Evolutionary conservation across 495 filamentous ascomycete species (phyloP), one percentile per base, ranked within the genome.

Genomic region (Diplogelasinospora grovesii): DNA sequence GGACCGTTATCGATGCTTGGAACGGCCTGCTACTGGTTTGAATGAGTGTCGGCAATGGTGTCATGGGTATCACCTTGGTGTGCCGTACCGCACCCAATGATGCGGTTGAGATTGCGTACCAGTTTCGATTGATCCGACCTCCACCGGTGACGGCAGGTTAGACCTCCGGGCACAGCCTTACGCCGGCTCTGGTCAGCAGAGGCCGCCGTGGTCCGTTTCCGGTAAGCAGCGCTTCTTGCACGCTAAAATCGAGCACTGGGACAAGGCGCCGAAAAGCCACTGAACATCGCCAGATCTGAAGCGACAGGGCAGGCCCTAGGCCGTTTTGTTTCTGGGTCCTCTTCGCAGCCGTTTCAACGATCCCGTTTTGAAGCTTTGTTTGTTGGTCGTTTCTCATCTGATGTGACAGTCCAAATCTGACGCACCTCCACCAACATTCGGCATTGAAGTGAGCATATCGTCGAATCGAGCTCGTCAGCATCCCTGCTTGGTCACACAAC

Each of bases 1-100:
- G n/a, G 33, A 37, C 20, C 18, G 26, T 37, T 45, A 7, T 5
- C 26, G 42, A 31, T 45, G 27, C 11, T 35, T 45, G 42, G 34
- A 27, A 45, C 19, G 34, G 24, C 14, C 19, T 38, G 7, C 33
- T 45, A 45, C 34, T 45, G 42, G 42, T 25, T 26, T 21, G 19
- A 23, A 31, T 22, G 18, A 21, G 27, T n/a, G n/a, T 24, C 15
- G 34, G 19, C 28, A 18, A 13, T 7, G 27, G 8, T 32, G 2
- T 22, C n/a, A 8, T 20, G 15, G 21, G 11, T 20, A 16, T 10
- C 36, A 15, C 24, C 13, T 28, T 23, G 36, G 27, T 14, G 16
- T 16, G 27, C 38, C 48, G 48, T 55, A 47, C 29, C 10, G 34
- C 24, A 24, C 33, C 50, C 48, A 55, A 55, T 52, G 41, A 29